A percentile compares a stretch with the other conserved stretches of the same genome.
Evolutionary conservation across 2,329 filamentous ascomycete genomes (phyloP).

Genomic region (Colletotrichum chlorophyti): DNA sequence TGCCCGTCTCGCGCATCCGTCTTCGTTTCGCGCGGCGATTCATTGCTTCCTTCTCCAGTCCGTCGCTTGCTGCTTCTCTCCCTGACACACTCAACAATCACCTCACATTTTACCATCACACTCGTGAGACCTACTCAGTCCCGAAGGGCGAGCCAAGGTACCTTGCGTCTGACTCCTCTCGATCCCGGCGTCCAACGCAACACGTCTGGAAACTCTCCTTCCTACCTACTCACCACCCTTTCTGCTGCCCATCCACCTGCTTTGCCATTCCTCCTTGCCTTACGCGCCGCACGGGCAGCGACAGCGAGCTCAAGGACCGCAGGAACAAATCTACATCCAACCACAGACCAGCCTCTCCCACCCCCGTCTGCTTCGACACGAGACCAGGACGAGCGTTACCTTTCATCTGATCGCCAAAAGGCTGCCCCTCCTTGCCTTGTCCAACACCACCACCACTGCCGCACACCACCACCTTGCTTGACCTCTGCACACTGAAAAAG

Average conservation of each 20-base stretch:
- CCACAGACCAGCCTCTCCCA: slow-evolving; percentile 22
- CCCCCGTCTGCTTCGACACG: background rate
- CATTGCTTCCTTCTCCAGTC: background rate
- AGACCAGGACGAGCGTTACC: slow-evolving; percentile 8
- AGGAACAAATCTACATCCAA: background rate
- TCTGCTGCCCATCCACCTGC: background rate
- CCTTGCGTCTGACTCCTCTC: slow-evolving; percentile 3
- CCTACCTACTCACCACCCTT: background rate
- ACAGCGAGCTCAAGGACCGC: background rate
- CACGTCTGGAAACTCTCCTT: too few species aligned
- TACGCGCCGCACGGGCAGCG: slow-evolving; percentile 18
- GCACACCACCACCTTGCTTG: too few species aligned
- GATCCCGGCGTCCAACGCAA: too few species aligned
- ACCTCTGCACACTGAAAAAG: slow-evolving; percentile 20
- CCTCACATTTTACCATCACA: too few species aligned
- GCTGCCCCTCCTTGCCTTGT: slow-evolving; percentile 13
- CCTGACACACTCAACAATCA: too few species aligned
- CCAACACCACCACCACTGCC: too few species aligned
- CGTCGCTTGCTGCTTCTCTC: slow-evolving; percentile 1
- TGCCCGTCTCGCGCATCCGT: too few species aligned
- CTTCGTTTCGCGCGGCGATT: too few species aligned
- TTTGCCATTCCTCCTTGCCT: background rate
- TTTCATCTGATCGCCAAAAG: slow-evolving; percentile 25
- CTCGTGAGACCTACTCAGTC: too few species aligned
- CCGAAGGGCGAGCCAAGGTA: too few species aligned